These are phyloP conservation scores for Leccinum barrowsii DNA, from an alignment of 768 basidiomycete genomes.

Conservation along the genomic window DNA sequence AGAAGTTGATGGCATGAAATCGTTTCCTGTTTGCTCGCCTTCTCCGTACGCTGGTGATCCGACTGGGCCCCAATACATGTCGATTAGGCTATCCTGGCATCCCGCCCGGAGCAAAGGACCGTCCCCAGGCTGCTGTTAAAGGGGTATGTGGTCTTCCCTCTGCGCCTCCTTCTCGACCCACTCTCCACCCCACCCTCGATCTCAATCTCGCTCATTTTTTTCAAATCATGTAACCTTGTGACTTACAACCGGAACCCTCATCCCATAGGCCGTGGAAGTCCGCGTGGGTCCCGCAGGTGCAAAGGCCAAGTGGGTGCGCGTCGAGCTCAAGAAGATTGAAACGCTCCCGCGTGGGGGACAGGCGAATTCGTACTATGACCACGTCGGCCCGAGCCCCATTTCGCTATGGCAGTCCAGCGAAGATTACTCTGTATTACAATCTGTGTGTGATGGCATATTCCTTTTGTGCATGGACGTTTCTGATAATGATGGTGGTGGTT, in stretches of 20 bases:
- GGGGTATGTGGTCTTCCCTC: constrained; percentile 54
- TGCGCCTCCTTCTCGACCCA: constrained; percentile 1
- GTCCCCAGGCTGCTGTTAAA: constrained; percentile 81
- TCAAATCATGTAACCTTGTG: neutral
- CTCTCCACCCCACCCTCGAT: neutral
- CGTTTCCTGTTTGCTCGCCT: neutral
- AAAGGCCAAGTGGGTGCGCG: constrained; percentile 89
- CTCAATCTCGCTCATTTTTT: constrained; percentile 2
- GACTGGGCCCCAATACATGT: constrained; percentile 2
- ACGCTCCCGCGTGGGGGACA: constrained; percentile 68
- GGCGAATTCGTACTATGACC: constrained; percentile 72
- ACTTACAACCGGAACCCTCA: neutral
- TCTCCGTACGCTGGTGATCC: constrained; percentile 6
- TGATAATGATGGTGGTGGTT: constrained; percentile 3
- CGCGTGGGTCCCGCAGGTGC: constrained; percentile 69
- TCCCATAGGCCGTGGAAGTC: constrained; percentile 69
- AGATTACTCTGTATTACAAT: constrained; percentile 65
- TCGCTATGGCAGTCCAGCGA: constrained; percentile 79
- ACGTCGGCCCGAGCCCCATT: constrained; percentile 77
- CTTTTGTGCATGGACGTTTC: constrained; percentile 1
- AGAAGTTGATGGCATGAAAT: neutral
- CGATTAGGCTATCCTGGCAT: constrained; percentile 80
- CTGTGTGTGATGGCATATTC: constrained; percentile 41
- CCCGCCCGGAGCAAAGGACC: constrained; percentile 69
- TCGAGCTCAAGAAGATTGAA: constrained; percentile 91